Base-by-base conservation (phyloP, 768 basidiomycete genomes). In the Megacollybia marginata region DNA sequence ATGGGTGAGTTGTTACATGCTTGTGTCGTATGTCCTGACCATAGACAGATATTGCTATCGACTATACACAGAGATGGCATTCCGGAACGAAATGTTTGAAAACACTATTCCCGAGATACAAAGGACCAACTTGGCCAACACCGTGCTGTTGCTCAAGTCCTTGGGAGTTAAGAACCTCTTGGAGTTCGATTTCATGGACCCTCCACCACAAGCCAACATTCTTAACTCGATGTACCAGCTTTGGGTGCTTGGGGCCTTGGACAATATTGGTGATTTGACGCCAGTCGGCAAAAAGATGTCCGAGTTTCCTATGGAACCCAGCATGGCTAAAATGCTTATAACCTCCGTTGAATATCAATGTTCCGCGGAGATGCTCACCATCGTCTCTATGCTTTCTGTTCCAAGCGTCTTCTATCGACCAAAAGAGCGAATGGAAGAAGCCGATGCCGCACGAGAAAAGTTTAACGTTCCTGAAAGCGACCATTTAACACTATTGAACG, bases 111-210 rank as follows among this genome's bases (percentile, higher is more conserved):
- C 96, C 2, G 96, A 99, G 69, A 99, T 99, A 48, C 96, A 99
- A 65, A 76, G 96, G 43, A 99, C 96, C 9, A 98, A 99, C 67
- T 67, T 99, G 49, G 94, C 96, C 16, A 98, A 99, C 60, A 99
- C 95, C 0, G 96, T 98, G 0, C 68, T 98, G 18, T 68, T 98
- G 34, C 75, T 99, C 51, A 99, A 98, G 64, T 94, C 94, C 3
- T 74, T 99, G 5, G 95, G 96, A 9, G 96, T 99, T 38, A 96
- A 96, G 72, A 92, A 98, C 62, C 68, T 97, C 38, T 76, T 99
- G 18, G 95, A 99, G 67, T 99, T 98, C 61, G 95, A 98, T 67
- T 99, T 99, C 63, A 98, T 99, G 96, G 96, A 99, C 64, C 96
- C 96, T n/a, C 96, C 96, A 18, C 96, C 96, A n/a, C 93, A 95